Conservation (phyloP, 2,329 filamentous ascomycete genomes). For the Nannizzia gypsea region DNA sequence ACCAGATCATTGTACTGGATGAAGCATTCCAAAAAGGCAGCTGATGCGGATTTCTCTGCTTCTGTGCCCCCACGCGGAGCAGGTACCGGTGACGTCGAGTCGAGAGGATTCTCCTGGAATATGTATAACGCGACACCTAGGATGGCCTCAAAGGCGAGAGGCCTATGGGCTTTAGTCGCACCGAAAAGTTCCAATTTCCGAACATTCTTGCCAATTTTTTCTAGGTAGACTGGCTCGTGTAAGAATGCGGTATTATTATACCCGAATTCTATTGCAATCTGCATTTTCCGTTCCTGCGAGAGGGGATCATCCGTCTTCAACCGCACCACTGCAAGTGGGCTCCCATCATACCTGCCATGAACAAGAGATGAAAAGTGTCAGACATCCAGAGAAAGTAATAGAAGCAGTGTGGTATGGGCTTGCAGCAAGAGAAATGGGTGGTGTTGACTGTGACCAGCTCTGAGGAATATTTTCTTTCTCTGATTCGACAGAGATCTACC, state of each 20-base stretch:
- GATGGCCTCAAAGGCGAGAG: slow-evolving; percentile 53
- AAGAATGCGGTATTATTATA: slow-evolving; percentile 54
- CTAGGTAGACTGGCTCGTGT: slow-evolving; percentile 33
- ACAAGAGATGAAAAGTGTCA: slow-evolving; percentile 2
- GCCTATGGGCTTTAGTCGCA: slow-evolving; percentile 38
- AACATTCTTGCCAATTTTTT: slow-evolving; percentile 19
- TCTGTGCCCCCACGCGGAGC: background rate
- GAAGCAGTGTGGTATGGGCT: background rate
- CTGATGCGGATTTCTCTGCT: background rate
- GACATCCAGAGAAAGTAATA: slow-evolving; percentile 5
- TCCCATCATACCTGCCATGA: slow-evolving; percentile 32
- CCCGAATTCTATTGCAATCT: slow-evolving; percentile 52
- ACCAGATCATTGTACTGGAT: slow-evolving; percentile 21
- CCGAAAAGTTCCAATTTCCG: slow-evolving; percentile 51
- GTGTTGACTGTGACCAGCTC: background rate
- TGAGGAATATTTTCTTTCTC: background rate
- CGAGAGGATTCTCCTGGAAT: slow-evolving; percentile 17
- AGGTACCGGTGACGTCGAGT: background rate
- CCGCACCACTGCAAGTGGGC: slow-evolving; percentile 49
- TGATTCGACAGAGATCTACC: background rate
- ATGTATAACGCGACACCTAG: slow-evolving; percentile 46
- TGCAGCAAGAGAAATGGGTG: background rate
- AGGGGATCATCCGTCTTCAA: slow-evolving; percentile 36
- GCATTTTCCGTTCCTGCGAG: slow-evolving; percentile 44
- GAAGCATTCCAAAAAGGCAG: slow-evolving; percentile 11